Evolutionary conservation across 441 rosid species (phyloP).

Genomic region (Manihot esculenta): DNA sequence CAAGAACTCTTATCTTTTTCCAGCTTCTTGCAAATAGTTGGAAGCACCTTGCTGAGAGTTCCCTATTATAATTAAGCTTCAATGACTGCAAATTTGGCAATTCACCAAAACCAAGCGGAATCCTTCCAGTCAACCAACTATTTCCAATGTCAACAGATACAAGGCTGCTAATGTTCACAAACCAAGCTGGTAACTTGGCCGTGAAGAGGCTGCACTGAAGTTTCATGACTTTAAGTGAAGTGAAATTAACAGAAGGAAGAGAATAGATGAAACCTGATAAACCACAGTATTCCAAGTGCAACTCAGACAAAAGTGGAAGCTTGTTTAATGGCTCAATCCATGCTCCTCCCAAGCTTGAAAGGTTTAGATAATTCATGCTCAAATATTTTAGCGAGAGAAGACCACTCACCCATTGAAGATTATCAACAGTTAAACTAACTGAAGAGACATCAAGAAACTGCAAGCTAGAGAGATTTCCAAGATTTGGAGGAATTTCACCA

Average conservation of each 20-base stretch:
- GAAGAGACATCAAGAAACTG: conserved; percentile 40
- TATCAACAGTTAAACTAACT: conserved; percentile 15
- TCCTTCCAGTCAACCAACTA: not conserved
- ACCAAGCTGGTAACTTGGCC: too few relatives aligned
- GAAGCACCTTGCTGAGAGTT: conserved; percentile 31
- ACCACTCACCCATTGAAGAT: conserved; percentile 33
- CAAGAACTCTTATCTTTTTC: conserved; percentile 39
- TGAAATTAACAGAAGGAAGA: conserved; percentile 19
- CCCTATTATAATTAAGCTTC: conserved; percentile 24
- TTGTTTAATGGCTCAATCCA: conserved; percentile 21
- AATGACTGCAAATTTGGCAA: conserved; percentile 28
- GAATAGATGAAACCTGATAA: too few relatives aligned
- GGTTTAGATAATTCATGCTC: conserved; percentile 24
- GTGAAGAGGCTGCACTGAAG: conserved; percentile 20
- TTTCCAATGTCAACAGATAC: too few relatives aligned
- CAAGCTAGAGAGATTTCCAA: conserved; percentile 37
- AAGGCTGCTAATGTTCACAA: too few relatives aligned
- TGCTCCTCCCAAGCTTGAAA: conserved; percentile 27
- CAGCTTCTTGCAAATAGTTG: conserved; percentile 30
- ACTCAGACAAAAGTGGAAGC: conserved; percentile 16
- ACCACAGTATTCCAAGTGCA: too few relatives aligned
- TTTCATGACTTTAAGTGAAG: conserved; percentile 37
- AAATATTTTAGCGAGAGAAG: conserved; percentile 38
- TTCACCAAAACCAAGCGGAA: conserved; percentile 36
- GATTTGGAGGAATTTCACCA: conserved; percentile 29